Evolutionary conservation across 1,139 yeast species (phyloP), one percentile per base, ranked within the genome.

Genomic region (Saccharomycopsis hybrid): DNA sequence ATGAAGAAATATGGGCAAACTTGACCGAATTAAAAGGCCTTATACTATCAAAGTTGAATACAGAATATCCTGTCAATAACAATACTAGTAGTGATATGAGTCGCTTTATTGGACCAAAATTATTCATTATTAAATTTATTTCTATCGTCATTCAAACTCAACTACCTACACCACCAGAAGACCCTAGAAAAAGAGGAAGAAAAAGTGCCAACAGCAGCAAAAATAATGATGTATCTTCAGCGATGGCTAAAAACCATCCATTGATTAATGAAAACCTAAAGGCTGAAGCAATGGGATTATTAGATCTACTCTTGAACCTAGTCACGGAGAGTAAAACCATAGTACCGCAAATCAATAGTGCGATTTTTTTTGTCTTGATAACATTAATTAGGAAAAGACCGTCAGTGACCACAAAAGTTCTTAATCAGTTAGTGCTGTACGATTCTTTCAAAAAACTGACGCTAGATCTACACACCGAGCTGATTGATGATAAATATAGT

Each of bases 91-190:
- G 73, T 56, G 76, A 75, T 8, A 18, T 18, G 18, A 18, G 18
- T 18, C 39, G 5, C 24, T 36, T 36, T 9, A n/a, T 36, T n/a
- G 13, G 39, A 24, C 70, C 81, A 44, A 81, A 79, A 62, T 67
- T 86, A 30, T 84, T 90, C 43, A 70, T 86, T 31, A 69, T 85
- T 49, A 87, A 85, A 64, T 82, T 90, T 56, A 77, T 88, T 5
- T 79, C 85, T 50, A 77, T 79, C 47, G 77, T 88, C 2, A 78
- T 90, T 39, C 79, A 80, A 51, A 78, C 80, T 31, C 96, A 90
- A 59, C 74, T 85, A 28, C 74, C 78, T 36, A 70, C 78, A 3
- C 52, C 44, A 3, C 51, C 50, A 18, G 55, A 40, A 41, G 61
- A 57, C 57, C 64, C 56, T 50, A 57, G 38, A 48, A 60, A 66